Percentiles rank a stretch among this genome's conserved stretches.
Conservation (phyloP, 352 stramenopile genomes). For the Phytophthora idaei region DNA sequence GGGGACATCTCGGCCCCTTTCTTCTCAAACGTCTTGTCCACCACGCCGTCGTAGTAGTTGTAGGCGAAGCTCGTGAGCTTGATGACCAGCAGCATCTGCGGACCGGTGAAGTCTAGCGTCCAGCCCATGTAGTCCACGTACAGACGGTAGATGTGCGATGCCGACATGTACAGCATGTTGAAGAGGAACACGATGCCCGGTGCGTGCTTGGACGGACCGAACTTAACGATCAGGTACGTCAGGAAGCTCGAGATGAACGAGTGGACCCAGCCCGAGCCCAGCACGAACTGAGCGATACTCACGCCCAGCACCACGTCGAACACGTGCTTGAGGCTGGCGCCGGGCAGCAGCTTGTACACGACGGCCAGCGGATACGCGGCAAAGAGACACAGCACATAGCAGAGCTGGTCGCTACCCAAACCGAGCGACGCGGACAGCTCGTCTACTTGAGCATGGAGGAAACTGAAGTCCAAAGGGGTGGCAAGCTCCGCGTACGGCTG, state of each 20-base stretch:
- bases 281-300: slow-evolving; percentile 94
- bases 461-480: slow-evolving; percentile 61
- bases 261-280: slow-evolving; percentile 94
- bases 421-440: slow-evolving; percentile 47
- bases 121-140: slow-evolving; percentile 96
- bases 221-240: slow-evolving; percentile 91
- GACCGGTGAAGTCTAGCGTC: slow-evolving; percentile 85
- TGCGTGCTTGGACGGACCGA: slow-evolving; percentile 54
- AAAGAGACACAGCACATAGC: slow-evolving; percentile 93
- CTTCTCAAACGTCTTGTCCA: slow-evolving; percentile 56
- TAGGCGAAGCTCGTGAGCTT: slow-evolving; percentile 98
- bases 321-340: slow-evolving; percentile 89
- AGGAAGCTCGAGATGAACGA: slow-evolving; percentile 91
- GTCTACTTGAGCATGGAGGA: slow-evolving; percentile 52
- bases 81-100: slow-evolving; percentile 95
- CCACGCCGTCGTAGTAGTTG: slow-evolving; percentile 96
- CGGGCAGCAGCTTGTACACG: slow-evolving; percentile 89
- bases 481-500: slow-evolving; percentile 61
- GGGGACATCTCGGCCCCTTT: slow-evolving; percentile 29
- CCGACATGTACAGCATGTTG: slow-evolving; percentile 94
- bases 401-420: slow-evolving; percentile 62
- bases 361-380: slow-evolving; percentile 93
- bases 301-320: slow-evolving; percentile 93
- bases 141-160: slow-evolving; percentile 94
- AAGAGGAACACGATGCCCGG: slow-evolving; percentile 93